phyloP scores from a whole-genome alignment of 495 filamentous ascomycete species.

The Tricharina praecox region DNA sequence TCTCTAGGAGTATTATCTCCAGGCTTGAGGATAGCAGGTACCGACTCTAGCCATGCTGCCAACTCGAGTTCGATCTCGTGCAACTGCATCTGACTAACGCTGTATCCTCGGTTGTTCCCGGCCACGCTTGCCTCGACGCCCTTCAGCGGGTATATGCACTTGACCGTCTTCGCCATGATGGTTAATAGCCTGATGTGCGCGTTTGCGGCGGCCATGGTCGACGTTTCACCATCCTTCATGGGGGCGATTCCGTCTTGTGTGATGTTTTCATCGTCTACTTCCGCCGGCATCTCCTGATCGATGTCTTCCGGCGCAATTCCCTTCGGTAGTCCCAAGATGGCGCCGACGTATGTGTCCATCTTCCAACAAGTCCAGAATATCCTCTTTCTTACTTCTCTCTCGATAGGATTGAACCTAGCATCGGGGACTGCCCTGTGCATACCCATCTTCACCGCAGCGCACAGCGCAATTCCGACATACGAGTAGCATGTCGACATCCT shows the following conservation, averaged over 20 bases:
- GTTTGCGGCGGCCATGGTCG: slow-evolving; percentile 65
- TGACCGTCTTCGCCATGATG: slow-evolving; percentile 70
- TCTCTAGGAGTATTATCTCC: slow-evolving; percentile 51
- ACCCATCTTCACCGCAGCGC: slow-evolving; percentile 71
- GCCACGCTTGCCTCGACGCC: slow-evolving; percentile 41
- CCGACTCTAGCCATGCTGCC: slow-evolving; percentile 61
- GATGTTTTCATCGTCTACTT: slow-evolving; percentile 85
- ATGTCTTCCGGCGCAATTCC: slow-evolving; percentile 78
- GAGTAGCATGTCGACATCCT: slow-evolving; percentile 88
- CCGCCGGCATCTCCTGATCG: slow-evolving; percentile 70
- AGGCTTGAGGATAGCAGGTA: slow-evolving; percentile 59
- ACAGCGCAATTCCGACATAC: slow-evolving; percentile 75
- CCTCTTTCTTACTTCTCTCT: slow-evolving; percentile 65
- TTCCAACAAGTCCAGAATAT: slow-evolving; percentile 84
- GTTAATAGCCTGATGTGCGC: slow-evolving; percentile 63
- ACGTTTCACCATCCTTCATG: slow-evolving; percentile 57
- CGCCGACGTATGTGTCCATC: slow-evolving; percentile 87
- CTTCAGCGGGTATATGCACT: slow-evolving; percentile 80
- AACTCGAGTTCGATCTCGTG: slow-evolving; percentile 81
- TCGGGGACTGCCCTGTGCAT: slow-evolving; percentile 61
- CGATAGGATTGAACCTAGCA: slow-evolving; percentile 62
- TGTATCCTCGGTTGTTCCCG: slow-evolving; percentile 38
- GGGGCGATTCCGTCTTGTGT: slow-evolving; percentile 55
- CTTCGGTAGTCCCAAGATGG: slow-evolving; percentile 67
- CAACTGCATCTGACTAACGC: slow-evolving; percentile 75